Evolutionary conservation across 2,329 filamentous ascomycete genomes (phyloP).

Genomic region (Rhynchosporium agropyri): DNA sequence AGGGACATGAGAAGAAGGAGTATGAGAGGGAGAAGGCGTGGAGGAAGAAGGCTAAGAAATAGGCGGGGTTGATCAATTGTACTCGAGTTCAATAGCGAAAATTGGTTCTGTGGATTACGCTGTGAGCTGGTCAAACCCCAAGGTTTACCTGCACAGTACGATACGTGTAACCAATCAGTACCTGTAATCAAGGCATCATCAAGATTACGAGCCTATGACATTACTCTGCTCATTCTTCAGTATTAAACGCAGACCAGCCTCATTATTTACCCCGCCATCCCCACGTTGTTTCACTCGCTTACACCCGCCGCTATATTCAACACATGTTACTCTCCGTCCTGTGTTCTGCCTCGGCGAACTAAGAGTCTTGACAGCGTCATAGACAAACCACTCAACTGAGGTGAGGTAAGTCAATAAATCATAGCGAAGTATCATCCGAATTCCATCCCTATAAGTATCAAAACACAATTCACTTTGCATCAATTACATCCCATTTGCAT

Average conservation of each 20-base stretch:
- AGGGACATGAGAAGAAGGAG: slow-evolving; percentile 80
- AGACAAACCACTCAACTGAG: slow-evolving; percentile 10
- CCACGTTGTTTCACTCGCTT: neutral
- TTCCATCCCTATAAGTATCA: neutral
- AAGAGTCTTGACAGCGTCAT: slow-evolving; percentile 25
- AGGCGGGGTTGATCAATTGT: slow-evolving; percentile 6
- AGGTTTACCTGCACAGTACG: too few species aligned
- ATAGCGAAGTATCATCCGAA: neutral
- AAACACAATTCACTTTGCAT: neutral
- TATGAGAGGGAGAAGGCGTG: slow-evolving; percentile 85
- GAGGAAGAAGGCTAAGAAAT: slow-evolving; percentile 67
- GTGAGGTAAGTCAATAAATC: neutral
- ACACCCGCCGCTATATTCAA: neutral
- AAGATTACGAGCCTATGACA: too few species aligned
- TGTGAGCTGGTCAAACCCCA: too few species aligned
- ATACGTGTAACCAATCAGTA: too few species aligned
- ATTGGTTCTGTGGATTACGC: too few species aligned
- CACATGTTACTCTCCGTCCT: neutral
- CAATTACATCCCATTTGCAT: too few species aligned
- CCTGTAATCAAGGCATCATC: too few species aligned
- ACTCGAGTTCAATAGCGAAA: too few species aligned
- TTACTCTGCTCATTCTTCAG: too few species aligned
- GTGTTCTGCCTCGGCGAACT: slow-evolving; percentile 17
- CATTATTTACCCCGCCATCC: too few species aligned
- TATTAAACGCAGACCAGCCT: too few species aligned